These are phyloP conservation scores for Kodamaea alishanica DNA, from an alignment of 1,139 yeast species.

Conservation along the genomic window DNA sequence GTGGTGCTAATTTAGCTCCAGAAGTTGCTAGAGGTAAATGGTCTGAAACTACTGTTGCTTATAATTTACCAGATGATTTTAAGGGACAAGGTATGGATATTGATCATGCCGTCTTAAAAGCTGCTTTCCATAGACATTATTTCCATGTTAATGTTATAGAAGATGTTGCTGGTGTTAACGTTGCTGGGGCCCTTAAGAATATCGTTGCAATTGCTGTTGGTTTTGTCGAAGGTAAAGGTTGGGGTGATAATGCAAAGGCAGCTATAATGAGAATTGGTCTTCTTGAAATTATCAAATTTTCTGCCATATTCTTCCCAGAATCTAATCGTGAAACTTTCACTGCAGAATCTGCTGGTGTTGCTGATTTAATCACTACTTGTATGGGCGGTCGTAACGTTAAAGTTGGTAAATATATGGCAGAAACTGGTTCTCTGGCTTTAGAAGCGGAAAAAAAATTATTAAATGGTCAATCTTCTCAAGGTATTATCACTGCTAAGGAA, in stretches of 20 bases:
- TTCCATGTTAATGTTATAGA: conserved; percentile 48
- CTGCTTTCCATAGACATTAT: conserved; percentile 46
- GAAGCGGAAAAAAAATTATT: conserved; percentile 45
- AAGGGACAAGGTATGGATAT: conserved; percentile 42
- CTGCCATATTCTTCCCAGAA: conserved; percentile 41
- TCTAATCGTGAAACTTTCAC: conserved; percentile 40
- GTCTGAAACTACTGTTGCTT: conserved; percentile 51
- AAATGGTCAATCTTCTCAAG: conserved; percentile 51
- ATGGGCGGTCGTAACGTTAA: conserved; percentile 50
- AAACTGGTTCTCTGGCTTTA: conserved; percentile 41
- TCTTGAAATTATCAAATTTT: conserved; percentile 41
- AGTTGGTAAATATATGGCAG: conserved; percentile 47
- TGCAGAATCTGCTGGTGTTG: conserved; percentile 49
- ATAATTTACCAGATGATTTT: conserved; percentile 38
- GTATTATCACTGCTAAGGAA: conserved; percentile 46
- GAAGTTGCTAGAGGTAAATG: conserved; percentile 47
- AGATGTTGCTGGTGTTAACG: conserved; percentile 48
- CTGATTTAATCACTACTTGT: conserved; percentile 49
- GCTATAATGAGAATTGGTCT: conserved; percentile 50
- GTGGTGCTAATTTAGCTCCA: conserved; percentile 49
- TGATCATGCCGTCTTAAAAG: conserved; percentile 38
- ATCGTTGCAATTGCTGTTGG: conserved; percentile 49
- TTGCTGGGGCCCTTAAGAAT: conserved; percentile 50
- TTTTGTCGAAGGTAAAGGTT: conserved; percentile 46
- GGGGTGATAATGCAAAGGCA: conserved; percentile 53